Percentiles rank a stretch among this genome's conserved stretches.
Conservation (phyloP, 768 basidiomycete species). For the Favolaschia claudopus region DNA sequence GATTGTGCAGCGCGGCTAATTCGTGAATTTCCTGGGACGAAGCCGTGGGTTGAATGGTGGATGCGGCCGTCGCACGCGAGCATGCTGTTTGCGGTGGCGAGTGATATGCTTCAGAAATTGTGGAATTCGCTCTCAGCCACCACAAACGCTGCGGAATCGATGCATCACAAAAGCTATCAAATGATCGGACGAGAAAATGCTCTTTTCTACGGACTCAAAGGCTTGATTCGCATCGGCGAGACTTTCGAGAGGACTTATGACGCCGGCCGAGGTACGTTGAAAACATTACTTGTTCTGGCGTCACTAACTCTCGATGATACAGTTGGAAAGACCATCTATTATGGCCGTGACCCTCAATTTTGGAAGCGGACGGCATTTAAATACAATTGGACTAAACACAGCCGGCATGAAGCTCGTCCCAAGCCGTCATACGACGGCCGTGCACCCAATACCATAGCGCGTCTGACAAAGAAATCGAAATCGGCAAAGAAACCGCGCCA, state of each 20-base stretch:
- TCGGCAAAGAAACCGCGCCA: neutral
- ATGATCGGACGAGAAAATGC: slow-evolving; percentile 14
- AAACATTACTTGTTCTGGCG: neutral
- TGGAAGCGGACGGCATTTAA: slow-evolving; percentile 2
- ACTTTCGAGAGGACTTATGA: slow-evolving; percentile 6
- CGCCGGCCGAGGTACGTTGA: neutral
- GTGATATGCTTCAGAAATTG: slow-evolving; percentile 19
- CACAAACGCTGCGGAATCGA: slow-evolving; percentile 30
- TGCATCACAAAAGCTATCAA: slow-evolving; percentile 28
- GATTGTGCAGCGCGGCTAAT: slow-evolving; percentile 16
- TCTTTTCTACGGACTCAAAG: slow-evolving; percentile 3
- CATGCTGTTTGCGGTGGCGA: slow-evolving; percentile 25
- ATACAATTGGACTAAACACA: slow-evolving; percentile 3
- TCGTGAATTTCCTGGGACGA: slow-evolving; percentile 31
- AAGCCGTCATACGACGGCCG: neutral
- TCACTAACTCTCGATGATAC: neutral
- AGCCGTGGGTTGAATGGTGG: slow-evolving; percentile 46
- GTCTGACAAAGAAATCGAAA: neutral
- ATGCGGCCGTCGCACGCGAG: slow-evolving; percentile 26
- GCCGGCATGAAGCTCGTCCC: slow-evolving; percentile 4
- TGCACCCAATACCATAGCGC: slow-evolving; percentile 5
- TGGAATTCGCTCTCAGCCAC: slow-evolving; percentile 28
- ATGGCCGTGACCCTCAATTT: slow-evolving; percentile 10
- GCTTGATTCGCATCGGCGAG: neutral
- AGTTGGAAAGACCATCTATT: slow-evolving; percentile 2